These are phyloP conservation scores for Phytophthora hibernalis DNA, from an alignment of 352 stramenopile genomes.

Conservation along the genomic window DNA sequence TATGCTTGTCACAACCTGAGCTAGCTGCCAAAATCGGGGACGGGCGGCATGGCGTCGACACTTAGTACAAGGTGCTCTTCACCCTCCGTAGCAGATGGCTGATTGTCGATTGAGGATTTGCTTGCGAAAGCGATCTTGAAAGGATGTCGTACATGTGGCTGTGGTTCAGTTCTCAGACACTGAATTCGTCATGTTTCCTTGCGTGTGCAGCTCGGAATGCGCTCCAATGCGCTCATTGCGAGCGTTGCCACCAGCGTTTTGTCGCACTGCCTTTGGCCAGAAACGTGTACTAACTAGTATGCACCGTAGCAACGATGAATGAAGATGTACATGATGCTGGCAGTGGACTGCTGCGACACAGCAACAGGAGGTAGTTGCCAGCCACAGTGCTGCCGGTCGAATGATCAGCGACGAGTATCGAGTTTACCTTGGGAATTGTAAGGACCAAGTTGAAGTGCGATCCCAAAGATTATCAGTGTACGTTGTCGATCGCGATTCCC, in stretches of 20 bases:
- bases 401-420: background rate
- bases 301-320: background rate
- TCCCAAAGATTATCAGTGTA: background rate
- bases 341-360: background rate
- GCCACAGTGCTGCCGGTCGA: background rate
- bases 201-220: background rate
- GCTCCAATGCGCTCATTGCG: background rate
- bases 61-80: background rate
- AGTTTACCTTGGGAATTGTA: slow-evolving; percentile 15
- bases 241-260: too few relatives aligned
- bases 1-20: slow-evolving; percentile 19
- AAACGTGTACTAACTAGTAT: too few relatives aligned
- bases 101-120: slow-evolving; percentile 11
- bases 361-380: slow-evolving; percentile 4
- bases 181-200: background rate
- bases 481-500: background rate
- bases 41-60: background rate
- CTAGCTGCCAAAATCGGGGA: slow-evolving; percentile 9
- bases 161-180: background rate
- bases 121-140: slow-evolving; percentile 9
- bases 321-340: background rate
- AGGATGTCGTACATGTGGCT: background rate
- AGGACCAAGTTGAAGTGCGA: slow-evolving; percentile 19
- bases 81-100: slow-evolving; percentile 1
- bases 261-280: too few relatives aligned